Evolutionary conservation across 495 filamentous ascomycete genomes (phyloP).

Genomic region (Lepidopterella palustris): DNA sequence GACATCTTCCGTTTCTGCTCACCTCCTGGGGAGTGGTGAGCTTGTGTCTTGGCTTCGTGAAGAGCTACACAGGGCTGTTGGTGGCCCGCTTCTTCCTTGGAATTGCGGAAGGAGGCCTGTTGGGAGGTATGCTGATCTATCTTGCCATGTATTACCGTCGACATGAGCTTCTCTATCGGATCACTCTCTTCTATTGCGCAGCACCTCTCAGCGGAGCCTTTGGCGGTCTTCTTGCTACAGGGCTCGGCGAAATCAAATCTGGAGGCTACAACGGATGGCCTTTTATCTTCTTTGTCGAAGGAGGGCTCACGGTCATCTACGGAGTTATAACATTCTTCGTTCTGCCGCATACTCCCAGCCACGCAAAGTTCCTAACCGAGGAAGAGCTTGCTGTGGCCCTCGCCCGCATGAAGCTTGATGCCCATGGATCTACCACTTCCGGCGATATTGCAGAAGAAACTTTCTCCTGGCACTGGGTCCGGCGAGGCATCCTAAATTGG

Average conservation of each 20-base stretch:
- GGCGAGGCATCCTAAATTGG: slow-evolving; percentile 39
- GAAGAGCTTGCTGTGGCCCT: slow-evolving; percentile 37
- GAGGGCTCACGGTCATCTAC: slow-evolving; percentile 40
- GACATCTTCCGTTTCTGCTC: slow-evolving; percentile 29
- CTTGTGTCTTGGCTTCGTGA: slow-evolving; percentile 46
- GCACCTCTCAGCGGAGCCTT: slow-evolving; percentile 59
- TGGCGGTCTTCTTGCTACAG: slow-evolving; percentile 56
- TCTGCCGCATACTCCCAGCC: slow-evolving; percentile 42
- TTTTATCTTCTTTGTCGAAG: slow-evolving; percentile 35
- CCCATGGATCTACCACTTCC: slow-evolving; percentile 35
- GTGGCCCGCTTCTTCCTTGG: slow-evolving; percentile 41
- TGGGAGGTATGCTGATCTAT: slow-evolving; percentile 50
- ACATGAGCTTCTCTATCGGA: slow-evolving; percentile 40
- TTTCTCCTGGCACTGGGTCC: slow-evolving; percentile 43
- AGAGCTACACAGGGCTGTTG: slow-evolving; percentile 40
- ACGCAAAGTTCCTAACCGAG: slow-evolving; percentile 38
- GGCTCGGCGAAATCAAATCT: slow-evolving; percentile 38
- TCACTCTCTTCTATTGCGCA: slow-evolving; percentile 57
- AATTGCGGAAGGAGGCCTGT: slow-evolving; percentile 44
- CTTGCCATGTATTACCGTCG: slow-evolving; percentile 46
- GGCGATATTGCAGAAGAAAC: slow-evolving; percentile 41
- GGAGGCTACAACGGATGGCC: slow-evolving; percentile 41
- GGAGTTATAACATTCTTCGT: slow-evolving; percentile 41
- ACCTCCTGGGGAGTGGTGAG: slow-evolving; percentile 47
- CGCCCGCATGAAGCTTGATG: slow-evolving; percentile 40